These are phyloP conservation scores for Suhomyces maxii DNA, from an alignment of 1,139 yeast species.

Conservation along the genomic window DNA sequence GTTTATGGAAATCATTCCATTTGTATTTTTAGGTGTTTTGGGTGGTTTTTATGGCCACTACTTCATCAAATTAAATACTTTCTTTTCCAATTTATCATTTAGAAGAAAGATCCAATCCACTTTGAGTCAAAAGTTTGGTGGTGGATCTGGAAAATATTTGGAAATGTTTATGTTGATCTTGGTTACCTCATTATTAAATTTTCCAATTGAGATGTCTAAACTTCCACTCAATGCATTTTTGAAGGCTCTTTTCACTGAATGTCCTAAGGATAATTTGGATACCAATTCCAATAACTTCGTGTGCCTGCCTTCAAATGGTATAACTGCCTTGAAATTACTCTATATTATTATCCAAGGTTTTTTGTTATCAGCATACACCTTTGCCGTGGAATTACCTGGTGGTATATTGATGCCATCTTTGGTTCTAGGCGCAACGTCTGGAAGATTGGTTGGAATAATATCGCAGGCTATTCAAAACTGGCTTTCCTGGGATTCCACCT, in stretches of 20 bases:
- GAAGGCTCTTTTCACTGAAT: slow-evolving; percentile 63
- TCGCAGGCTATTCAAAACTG: slow-evolving; percentile 51
- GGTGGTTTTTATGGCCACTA: slow-evolving; percentile 70
- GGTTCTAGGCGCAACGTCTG: slow-evolving; percentile 68
- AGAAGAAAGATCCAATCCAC: slow-evolving; percentile 19
- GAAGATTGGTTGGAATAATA: slow-evolving; percentile 65
- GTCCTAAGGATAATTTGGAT: slow-evolving; percentile 33
- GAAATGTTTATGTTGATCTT: slow-evolving; percentile 53
- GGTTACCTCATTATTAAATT: slow-evolving; percentile 55
- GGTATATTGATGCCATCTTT: slow-evolving; percentile 75
- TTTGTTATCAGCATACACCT: slow-evolving; percentile 59
- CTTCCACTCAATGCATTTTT: slow-evolving; percentile 58
- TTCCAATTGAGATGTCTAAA: slow-evolving; percentile 55
- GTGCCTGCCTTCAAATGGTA: slow-evolving; percentile 32
- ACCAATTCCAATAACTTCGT: slow-evolving; percentile 33
- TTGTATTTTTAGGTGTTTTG: slow-evolving; percentile 59
- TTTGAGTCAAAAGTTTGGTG: slow-evolving; percentile 19
- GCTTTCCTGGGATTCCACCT: slow-evolving; percentile 43
- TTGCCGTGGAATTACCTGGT: slow-evolving; percentile 69
- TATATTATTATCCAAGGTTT: slow-evolving; percentile 56
- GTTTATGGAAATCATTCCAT: slow-evolving; percentile 66
- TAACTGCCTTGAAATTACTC: slow-evolving; percentile 37
- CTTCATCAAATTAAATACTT: slow-evolving; percentile 51
- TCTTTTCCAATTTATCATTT: slow-evolving; percentile 20
- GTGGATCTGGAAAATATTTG: slow-evolving; percentile 23